Evolutionary conservation across 179 eudicot species (phyloP).

Genomic region (Carnegiea gigantea): DNA sequence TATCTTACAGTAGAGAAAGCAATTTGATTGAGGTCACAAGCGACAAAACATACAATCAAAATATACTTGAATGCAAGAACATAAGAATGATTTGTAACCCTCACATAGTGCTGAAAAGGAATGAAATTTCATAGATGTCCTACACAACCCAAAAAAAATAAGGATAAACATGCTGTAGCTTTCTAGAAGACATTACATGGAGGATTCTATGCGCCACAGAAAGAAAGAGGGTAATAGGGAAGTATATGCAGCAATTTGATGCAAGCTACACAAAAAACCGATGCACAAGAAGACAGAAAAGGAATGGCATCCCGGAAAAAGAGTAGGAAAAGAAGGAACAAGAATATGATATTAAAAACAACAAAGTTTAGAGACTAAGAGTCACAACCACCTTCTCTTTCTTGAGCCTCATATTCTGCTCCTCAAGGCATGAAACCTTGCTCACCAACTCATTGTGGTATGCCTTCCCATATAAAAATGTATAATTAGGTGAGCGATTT

Average conservation of each 20-base stretch:
- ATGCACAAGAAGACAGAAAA: neutral
- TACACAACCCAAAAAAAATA: no score
- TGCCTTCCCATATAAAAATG: constrained; percentile 46
- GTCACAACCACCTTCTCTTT: constrained; percentile 59
- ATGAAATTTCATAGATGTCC: no score
- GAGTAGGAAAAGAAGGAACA: neutral
- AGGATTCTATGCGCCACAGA: neutral
- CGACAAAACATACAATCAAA: no score
- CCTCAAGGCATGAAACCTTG: constrained; percentile 75
- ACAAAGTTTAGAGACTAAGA: neutral
- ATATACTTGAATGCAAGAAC: no score
- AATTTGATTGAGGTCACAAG: neutral
- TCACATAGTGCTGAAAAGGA: no score
- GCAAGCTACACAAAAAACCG: neutral
- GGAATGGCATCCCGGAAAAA: neutral
- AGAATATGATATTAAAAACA: neutral
- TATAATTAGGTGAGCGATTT: neutral
- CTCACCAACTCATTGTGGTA: constrained; percentile 72
- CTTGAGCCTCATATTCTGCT: constrained; percentile 65
- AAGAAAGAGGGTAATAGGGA: neutral
- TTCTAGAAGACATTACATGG: neutral
- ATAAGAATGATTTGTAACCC: no score
- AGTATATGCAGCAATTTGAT: neutral
- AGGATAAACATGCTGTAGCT: neutral
- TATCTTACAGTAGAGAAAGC: neutral